phyloP scores from a whole-genome alignment of 345 rosid species.

The Citrus hindsii region DNA sequence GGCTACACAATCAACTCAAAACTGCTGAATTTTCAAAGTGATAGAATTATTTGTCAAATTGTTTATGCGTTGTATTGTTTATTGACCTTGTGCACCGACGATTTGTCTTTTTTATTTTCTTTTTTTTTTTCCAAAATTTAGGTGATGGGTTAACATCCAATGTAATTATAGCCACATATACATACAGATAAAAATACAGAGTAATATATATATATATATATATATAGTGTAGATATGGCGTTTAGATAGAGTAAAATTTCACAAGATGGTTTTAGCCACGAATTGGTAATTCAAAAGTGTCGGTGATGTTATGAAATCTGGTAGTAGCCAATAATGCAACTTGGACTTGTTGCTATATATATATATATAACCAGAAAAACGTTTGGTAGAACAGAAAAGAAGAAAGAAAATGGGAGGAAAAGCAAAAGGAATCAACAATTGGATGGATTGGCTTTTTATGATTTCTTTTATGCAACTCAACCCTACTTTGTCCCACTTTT shows the following conservation, averaged over 20 bases:
- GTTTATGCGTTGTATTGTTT: too few relatives aligned
- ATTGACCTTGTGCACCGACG: constrained; percentile 12
- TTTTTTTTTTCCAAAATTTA: not conserved
- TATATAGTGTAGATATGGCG: too few relatives aligned
- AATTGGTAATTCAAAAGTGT: not conserved
- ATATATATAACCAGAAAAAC: not conserved
- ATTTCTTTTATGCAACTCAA: constrained; percentile 15
- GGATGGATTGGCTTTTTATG: not conserved
- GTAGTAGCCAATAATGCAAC: not conserved
- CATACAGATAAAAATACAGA: not conserved
- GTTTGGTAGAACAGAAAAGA: not conserved
- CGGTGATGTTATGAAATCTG: not conserved
- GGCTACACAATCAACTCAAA: not conserved
- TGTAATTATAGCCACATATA: not conserved
- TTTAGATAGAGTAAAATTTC: not conserved
- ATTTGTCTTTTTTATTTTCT: not conserved
- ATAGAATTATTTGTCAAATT: not conserved
- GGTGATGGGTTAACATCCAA: not conserved
- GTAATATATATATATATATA: too few relatives aligned
- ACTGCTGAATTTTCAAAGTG: not conserved
- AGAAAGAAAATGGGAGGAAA: not conserved
- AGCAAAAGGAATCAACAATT: constrained; percentile 8
- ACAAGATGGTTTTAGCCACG: not conserved
- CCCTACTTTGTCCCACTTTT: constrained; percentile 4
- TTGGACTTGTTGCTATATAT: too few relatives aligned